Evolutionary conservation across 108 stramenopile species (phyloP).

Genomic region (Phaeodactylum tricornutum): DNA sequence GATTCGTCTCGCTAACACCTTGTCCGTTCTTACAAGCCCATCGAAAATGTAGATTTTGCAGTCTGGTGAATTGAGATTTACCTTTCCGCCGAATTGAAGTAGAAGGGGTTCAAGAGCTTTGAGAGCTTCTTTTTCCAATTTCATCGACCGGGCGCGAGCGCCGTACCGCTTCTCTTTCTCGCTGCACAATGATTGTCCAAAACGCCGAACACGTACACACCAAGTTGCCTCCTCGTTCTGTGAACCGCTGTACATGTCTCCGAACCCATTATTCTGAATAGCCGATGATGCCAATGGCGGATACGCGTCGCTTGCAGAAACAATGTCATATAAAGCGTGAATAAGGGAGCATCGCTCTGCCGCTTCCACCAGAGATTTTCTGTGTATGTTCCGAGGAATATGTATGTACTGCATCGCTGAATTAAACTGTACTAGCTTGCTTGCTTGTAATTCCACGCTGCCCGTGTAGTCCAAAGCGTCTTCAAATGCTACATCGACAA

Average conservation of each 20-base stretch:
- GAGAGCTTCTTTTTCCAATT: conserved; percentile 47
- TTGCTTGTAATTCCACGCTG: conserved; percentile 21
- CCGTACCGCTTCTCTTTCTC: conserved; percentile 54
- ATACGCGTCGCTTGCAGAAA: conserved; percentile 30
- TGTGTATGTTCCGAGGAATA: neutral
- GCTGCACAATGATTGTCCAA: conserved; percentile 14
- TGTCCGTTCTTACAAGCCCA: conserved; percentile 25
- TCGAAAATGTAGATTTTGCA: conserved; percentile 69
- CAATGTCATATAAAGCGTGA: conserved; percentile 47
- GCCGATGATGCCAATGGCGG: conserved; percentile 24
- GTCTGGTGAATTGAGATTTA: conserved; percentile 57
- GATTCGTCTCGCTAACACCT: conserved; percentile 1
- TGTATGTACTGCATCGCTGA: conserved; percentile 68
- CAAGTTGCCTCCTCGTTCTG: conserved; percentile 50
- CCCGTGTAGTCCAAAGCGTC: conserved; percentile 25
- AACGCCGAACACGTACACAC: conserved; percentile 71
- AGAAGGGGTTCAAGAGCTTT: conserved; percentile 41
- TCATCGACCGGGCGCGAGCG: conserved; percentile 53
- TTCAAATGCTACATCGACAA: neutral
- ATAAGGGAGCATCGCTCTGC: conserved; percentile 60
- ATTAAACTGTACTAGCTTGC: conserved; percentile 35
- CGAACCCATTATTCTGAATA: conserved; percentile 35
- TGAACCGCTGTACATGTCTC: too few species aligned
- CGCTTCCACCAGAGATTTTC: conserved; percentile 10
- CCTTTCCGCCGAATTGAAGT: conserved; percentile 44